phyloP scores from a whole-genome alignment of 148 eudicot genomes.

The Cornus florida region DNA sequence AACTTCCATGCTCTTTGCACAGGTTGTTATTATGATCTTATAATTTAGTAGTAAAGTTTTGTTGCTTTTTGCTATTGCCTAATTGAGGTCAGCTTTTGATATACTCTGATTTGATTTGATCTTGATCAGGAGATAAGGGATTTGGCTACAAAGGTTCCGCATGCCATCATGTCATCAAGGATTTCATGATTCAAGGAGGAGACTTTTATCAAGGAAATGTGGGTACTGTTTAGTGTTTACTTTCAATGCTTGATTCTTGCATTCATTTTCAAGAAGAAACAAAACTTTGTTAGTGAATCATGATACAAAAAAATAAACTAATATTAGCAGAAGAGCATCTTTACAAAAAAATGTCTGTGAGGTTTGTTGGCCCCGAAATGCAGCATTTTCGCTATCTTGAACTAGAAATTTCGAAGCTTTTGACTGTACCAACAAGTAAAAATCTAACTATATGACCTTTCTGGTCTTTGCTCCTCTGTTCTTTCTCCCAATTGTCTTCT shows the following conservation, averaged over 20 bases:
- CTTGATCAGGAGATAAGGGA: conserved; percentile 78
- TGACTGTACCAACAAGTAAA: background rate
- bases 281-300: background rate
- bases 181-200: conserved; percentile 99
- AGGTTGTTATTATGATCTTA: conserved; percentile 36
- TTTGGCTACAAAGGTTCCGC: conserved; percentile 88
- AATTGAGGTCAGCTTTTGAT: conserved; percentile 1
- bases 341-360: no score
- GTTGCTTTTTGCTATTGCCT: background rate
- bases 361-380: no score
- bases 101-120: conserved; percentile 9
- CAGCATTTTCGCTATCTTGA: background rate
- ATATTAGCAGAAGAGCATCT: no score
- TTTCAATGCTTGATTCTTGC: background rate
- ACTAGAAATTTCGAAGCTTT: background rate
- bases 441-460: background rate
- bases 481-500: background rate
- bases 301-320: background rate
- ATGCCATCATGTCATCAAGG: conserved; percentile 94
- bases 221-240: conserved; percentile 23
- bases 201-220: conserved; percentile 98
- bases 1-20: conserved; percentile 97
- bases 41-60: background rate
- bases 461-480: background rate
- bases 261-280: background rate